Evolutionary conservation across 2,329 filamentous ascomycete species (phyloP).

Genomic region (Epichloe sp.): DNA sequence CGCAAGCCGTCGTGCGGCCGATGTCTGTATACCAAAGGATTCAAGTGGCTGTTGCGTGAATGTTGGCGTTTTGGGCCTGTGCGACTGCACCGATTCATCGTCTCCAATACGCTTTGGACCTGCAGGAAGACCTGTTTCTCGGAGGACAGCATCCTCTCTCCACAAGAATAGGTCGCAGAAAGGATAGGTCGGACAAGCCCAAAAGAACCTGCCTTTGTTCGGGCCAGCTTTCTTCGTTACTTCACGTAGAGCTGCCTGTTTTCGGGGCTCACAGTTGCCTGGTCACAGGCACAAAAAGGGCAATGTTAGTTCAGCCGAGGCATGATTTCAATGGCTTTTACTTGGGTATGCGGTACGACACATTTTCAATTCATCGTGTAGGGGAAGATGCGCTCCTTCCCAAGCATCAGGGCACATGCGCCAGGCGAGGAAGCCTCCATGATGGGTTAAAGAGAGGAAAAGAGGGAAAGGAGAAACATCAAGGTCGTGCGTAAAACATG

Average conservation of each 20-base stretch:
- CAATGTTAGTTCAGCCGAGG: neutral
- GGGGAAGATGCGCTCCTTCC: no score
- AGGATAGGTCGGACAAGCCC: conserved; percentile 23
- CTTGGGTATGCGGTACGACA: neutral
- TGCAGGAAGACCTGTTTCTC: conserved; percentile 14
- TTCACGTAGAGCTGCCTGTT: conserved; percentile 20
- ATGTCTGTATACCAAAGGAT: conserved; percentile 17
- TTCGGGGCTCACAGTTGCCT: conserved; percentile 32
- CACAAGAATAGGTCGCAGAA: conserved; percentile 33
- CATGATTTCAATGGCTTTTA: neutral
- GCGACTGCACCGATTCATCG: neutral
- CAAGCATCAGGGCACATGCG: no score
- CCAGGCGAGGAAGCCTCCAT: neutral
- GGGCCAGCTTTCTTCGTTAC: conserved; percentile 22
- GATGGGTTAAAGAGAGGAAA: neutral
- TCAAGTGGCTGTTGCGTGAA: conserved; percentile 18
- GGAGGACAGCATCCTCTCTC: conserved; percentile 23
- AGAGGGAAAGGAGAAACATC: neutral
- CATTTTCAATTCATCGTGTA: no score
- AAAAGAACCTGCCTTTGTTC: conserved; percentile 31
- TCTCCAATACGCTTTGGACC: conserved; percentile 1
- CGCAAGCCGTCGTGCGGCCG: conserved; percentile 9
- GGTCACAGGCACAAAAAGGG: neutral
- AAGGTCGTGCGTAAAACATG: neutral
- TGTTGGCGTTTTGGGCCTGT: conserved; percentile 14